Percentiles rank a stretch among this genome's conserved stretches.
phyloP scores from a whole-genome alignment of 2,329 filamentous ascomycete genomes.

The Ceratocystis huliohia region DNA sequence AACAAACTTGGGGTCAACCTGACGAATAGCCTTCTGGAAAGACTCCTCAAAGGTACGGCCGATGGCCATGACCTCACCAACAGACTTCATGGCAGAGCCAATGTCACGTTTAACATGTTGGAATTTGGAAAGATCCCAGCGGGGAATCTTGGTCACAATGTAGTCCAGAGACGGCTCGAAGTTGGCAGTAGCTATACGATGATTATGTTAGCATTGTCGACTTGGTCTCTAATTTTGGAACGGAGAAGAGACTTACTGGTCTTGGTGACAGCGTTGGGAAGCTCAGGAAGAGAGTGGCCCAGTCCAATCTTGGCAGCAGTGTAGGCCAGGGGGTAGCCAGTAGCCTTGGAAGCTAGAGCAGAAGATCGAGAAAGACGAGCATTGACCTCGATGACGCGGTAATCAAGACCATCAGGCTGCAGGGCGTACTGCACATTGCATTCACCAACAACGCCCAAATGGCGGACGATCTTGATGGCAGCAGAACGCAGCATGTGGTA shows the following conservation, averaged over 20 bases:
- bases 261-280: constrained; percentile 96
- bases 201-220: constrained; percentile 2
- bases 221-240: background rate
- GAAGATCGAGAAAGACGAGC: constrained; percentile 96
- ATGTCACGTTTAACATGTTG: constrained; percentile 97
- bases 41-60: constrained; percentile 97
- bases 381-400: constrained; percentile 98
- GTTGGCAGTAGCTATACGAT: constrained; percentile 60
- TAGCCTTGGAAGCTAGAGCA: constrained; percentile 92
- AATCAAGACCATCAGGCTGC: constrained; percentile 92
- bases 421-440: constrained; percentile 98
- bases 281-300: constrained; percentile 84
- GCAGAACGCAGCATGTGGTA: constrained; percentile 98
- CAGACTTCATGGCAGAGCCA: constrained; percentile 96
- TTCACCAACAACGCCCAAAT: constrained; percentile 93
- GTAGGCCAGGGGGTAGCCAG: constrained; percentile 92
- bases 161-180: constrained; percentile 97
- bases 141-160: constrained; percentile 95
- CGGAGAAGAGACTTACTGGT: constrained; percentile 40
- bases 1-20: constrained; percentile 82
- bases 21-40: constrained; percentile 96
- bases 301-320: constrained; percentile 97
- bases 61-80: constrained; percentile 98
- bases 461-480: constrained; percentile 95
- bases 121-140: constrained; percentile 98